Percentiles rank a stretch among this genome's conserved stretches.
Evolutionary conservation across 495 filamentous ascomycete genomes (phyloP).

Genomic region (Lophiostoma macrostomum): DNA sequence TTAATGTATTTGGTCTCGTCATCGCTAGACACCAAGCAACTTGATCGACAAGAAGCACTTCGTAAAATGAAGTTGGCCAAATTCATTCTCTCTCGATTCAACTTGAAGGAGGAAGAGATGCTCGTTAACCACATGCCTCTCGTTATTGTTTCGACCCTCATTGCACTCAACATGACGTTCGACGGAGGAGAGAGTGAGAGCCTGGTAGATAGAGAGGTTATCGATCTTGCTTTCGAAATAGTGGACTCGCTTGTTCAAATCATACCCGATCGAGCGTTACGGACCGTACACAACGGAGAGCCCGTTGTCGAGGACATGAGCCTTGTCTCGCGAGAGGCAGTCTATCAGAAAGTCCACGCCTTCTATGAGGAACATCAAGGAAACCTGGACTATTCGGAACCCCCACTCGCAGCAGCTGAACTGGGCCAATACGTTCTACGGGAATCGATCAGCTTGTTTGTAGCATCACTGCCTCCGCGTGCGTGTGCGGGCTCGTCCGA

Average conservation of each 20-base stretch:
- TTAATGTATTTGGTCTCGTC: conserved; percentile 58
- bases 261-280: conserved; percentile 27
- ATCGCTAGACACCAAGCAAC: conserved; percentile 49
- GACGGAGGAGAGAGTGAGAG: conserved; percentile 39
- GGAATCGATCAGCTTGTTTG: conserved; percentile 20
- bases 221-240: conserved; percentile 28
- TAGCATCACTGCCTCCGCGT: neutral
- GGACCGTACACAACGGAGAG: conserved; percentile 2
- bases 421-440: conserved; percentile 21
- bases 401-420: conserved; percentile 19
- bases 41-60: conserved; percentile 45
- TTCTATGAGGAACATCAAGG: conserved; percentile 32
- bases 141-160: conserved; percentile 62
- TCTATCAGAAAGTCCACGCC: conserved; percentile 9
- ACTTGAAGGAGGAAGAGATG: conserved; percentile 96
- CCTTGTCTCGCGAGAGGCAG: neutral
- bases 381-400: conserved; percentile 25
- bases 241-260: conserved; percentile 26
- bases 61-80: conserved; percentile 67
- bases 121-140: conserved; percentile 77
- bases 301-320: neutral
- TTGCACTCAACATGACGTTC: conserved; percentile 47
- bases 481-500: conserved; percentile 7
- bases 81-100: conserved; percentile 86
- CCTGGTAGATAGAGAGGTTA: conserved; percentile 27